Evolutionary conservation across 116 monocot species (phyloP).

Genomic region (Phalaenopsis hybrid): DNA sequence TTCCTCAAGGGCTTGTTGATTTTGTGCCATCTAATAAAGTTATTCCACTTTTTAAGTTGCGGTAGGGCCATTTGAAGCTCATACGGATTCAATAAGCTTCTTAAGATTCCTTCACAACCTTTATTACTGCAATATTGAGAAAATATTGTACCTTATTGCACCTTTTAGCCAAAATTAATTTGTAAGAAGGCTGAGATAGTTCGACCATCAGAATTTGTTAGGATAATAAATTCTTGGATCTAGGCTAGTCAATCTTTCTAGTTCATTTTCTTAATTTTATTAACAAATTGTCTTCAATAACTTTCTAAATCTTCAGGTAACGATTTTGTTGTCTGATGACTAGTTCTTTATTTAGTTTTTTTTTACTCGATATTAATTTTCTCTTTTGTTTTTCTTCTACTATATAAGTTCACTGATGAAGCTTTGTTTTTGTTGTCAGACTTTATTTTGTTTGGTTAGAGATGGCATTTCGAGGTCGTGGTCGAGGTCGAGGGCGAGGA

Average conservation of each 20-base stretch:
- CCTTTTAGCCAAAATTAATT: not conserved
- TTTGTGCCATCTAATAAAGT: not conserved
- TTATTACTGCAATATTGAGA: not conserved
- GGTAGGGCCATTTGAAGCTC: not conserved
- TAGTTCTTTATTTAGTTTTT: not conserved
- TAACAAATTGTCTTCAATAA: not conserved
- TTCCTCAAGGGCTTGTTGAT: not conserved
- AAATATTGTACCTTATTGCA: not conserved
- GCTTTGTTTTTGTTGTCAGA: not conserved
- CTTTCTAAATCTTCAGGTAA: not conserved
- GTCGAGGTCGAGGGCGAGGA: conserved; percentile 10
- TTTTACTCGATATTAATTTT: not conserved
- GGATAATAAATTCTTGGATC: not conserved
- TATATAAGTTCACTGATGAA: not conserved
- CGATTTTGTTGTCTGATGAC: not conserved
- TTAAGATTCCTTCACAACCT: not conserved
- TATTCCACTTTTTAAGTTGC: not conserved
- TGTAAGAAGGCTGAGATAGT: not conserved
- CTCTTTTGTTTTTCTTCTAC: not conserved
- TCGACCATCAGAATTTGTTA: not conserved
- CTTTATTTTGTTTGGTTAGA: not conserved
- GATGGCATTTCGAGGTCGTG: conserved; percentile 11
- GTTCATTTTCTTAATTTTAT: not conserved
- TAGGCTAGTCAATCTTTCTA: not conserved
- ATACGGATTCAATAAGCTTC: not conserved